These are phyloP conservation scores for Blastobotrys capitulatus DNA, from an alignment of 1,139 yeast species.

Conservation along the genomic window DNA sequence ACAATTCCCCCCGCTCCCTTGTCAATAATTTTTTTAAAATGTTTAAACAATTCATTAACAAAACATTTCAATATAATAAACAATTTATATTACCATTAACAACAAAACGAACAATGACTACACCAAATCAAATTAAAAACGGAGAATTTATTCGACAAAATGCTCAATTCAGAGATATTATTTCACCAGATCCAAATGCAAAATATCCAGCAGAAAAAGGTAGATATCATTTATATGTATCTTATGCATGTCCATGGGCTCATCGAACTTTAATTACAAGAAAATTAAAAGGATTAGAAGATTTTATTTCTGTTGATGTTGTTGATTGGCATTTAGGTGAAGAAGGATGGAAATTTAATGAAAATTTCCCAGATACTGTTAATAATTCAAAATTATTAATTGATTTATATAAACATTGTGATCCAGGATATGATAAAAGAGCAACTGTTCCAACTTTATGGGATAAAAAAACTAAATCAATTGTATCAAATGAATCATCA, in stretches of 20 bases:
- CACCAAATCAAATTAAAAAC: slow-evolving; percentile 7
- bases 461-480: slow-evolving; percentile 76
- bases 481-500: slow-evolving; percentile 85
- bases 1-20: no score
- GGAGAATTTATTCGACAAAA: slow-evolving; percentile 10
- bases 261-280: slow-evolving; percentile 78
- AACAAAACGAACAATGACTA: background rate
- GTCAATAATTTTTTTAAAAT: no score
- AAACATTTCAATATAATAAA: no score
- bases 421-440: slow-evolving; percentile 72
- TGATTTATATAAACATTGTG: slow-evolving; percentile 68
- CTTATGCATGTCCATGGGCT: slow-evolving; percentile 95
- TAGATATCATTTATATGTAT: slow-evolving; percentile 84
- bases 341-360: slow-evolving; percentile 81
- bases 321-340: slow-evolving; percentile 85
- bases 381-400: slow-evolving; percentile 58
- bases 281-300: slow-evolving; percentile 68
- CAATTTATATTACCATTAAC: no score
- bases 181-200: slow-evolving; percentile 56
- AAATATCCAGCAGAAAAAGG: slow-evolving; percentile 66
- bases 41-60: background rate
- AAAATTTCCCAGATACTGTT: slow-evolving; percentile 47
- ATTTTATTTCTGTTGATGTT: slow-evolving; percentile 52
- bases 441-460: slow-evolving; percentile 91
- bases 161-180: slow-evolving; percentile 49